Evolutionary conservation across 2,329 filamentous ascomycete genomes (phyloP).

Genomic region (Fusarium pseudonygamai): DNA sequence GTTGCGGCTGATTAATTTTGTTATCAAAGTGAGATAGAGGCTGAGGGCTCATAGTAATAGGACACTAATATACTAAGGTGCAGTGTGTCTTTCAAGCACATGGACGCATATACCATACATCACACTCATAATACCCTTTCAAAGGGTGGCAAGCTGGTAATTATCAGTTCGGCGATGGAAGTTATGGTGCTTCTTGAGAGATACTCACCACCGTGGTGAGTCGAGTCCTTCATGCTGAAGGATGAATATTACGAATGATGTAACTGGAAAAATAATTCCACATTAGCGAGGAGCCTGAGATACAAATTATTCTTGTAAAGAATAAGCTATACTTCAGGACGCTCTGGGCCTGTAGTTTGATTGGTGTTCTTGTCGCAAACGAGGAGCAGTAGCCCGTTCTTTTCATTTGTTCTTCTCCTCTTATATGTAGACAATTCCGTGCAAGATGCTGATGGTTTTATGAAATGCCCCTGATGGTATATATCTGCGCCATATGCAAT

Average conservation of each 20-base stretch:
- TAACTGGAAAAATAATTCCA: neutral
- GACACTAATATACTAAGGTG: neutral
- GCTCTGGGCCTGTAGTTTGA: neutral
- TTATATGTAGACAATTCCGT: neutral
- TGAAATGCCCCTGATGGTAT: conserved; percentile 4
- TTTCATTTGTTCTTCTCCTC: neutral
- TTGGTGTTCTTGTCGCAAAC: neutral
- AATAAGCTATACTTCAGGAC: neutral
- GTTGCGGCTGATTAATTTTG: conserved; percentile 43
- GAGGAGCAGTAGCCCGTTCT: neutral
- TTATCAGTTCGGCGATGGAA: conserved; percentile 46
- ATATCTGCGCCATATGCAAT: conserved; percentile 18
- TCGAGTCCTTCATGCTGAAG: conserved; percentile 40
- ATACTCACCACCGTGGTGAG: conserved; percentile 38
- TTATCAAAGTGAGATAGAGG: conserved; percentile 38
- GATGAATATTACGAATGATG: conserved; percentile 34
- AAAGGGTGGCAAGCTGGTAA: conserved; percentile 45
- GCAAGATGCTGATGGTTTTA: neutral
- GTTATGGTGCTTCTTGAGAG: conserved; percentile 50
- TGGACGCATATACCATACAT: conserved; percentile 39
- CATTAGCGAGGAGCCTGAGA: neutral
- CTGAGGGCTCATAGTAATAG: conserved; percentile 41
- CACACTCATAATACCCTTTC: conserved; percentile 51
- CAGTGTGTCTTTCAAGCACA: neutral
- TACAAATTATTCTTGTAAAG: neutral